Evolutionary conservation across 108 stramenopile genomes (phyloP), one percentile per base, ranked within the genome.

Genomic region (Fragilariopsis cylindrus): DNA sequence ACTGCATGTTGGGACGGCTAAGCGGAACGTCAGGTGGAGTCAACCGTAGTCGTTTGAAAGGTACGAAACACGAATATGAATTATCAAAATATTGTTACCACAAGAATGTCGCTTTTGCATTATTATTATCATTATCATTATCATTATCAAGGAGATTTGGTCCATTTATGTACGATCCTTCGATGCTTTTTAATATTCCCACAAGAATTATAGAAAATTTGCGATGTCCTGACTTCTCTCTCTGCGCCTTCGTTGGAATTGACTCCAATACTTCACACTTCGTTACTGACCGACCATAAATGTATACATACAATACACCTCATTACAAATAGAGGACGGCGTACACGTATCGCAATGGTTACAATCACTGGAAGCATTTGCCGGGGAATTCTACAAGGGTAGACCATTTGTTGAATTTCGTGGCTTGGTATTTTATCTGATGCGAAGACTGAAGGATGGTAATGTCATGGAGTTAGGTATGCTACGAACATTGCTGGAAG

Each of bases 331-430:
- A 90, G 90, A 85, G 68, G 90, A 90, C 66, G 96, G 96, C 13
- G 84, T 96, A n/a, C 88, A 94, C 60, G 90, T 90, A 16, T 85
- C 90, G 4, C 89, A 92, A 55, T 96, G 96, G 96, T 71, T 96
- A n/a, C 73, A 90, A 47, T 93, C 92, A 2, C 81, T 96, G 30
- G 92, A 93, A 74, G 76, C 84, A 13, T 96, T 96, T 74, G 79
- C 76, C 5, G 96, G 96, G 15, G 89, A 85, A 48, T 94, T 94
- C 62, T 94, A 89, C 78, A 86, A 85, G 64, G 78, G 72, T 19
- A 89, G 78, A 71, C 94, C 94, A 0, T 73, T 74, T 49, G 89
- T 95, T 2, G 96, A 97, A 76, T 71, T 92, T 45, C 83, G 88
- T 11, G 92, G 92, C 5, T 81, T 97, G 11, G 69, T 97, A 4